Evolutionary conservation across 2,329 filamentous ascomycete genomes (phyloP).

Genomic region (Pyricularia pennisetigena): DNA sequence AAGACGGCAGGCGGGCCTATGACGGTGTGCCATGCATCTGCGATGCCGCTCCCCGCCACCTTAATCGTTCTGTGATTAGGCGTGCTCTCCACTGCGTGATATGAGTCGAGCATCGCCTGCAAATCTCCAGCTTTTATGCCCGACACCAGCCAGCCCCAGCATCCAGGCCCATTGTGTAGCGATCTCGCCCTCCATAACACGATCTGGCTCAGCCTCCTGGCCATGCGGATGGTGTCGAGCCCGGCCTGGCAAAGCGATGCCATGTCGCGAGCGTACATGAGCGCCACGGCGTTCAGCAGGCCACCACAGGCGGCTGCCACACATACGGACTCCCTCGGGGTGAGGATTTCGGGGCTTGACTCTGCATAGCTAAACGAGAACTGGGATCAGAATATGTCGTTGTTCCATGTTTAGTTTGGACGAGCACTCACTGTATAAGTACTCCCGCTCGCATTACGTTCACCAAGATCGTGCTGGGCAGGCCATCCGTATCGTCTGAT

Average conservation of each 20-base stretch:
- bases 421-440: not conserved
- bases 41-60: not conserved
- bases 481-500: not conserved
- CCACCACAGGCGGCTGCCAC: not conserved
- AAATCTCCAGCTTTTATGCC: not conserved
- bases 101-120: not conserved
- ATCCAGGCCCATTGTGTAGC: not conserved
- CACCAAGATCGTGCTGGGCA: not conserved
- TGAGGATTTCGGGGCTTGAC: not conserved
- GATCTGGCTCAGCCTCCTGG: not conserved
- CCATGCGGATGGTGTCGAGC: not conserved
- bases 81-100: not conserved
- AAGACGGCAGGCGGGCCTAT: not conserved
- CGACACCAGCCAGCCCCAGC: not conserved
- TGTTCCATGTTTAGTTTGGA: not conserved
- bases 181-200: not conserved
- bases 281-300: not conserved
- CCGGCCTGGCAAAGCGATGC: not conserved
- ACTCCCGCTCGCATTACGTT: not conserved
- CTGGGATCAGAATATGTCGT: not conserved
- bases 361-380: not conserved
- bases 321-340: not conserved
- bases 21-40: not conserved
- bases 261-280: not conserved
- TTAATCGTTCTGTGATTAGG: not conserved